Evolutionary conservation across 2,329 filamentous ascomycete genomes (phyloP).

Genomic region (Fonsecaea erecta): DNA sequence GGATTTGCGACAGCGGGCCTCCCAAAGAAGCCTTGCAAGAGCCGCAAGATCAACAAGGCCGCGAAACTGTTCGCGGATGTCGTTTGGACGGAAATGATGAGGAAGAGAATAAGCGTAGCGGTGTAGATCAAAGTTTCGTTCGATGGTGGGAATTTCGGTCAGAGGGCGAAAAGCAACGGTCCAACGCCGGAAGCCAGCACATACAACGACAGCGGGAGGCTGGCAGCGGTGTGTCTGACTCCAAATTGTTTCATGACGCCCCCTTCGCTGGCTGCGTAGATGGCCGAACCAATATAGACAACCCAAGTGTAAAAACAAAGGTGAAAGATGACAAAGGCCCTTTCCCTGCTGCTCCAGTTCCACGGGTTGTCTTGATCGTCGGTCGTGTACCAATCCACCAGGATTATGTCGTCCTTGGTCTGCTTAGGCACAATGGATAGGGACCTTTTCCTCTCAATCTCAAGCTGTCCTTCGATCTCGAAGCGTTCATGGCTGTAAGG

Average conservation of each 20-base stretch:
- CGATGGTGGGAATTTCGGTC: constrained; percentile 61
- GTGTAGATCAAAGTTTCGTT: constrained; percentile 72
- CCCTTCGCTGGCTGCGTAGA: constrained; percentile 39
- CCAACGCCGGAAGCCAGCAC: constrained; percentile 58
- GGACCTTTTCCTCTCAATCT: constrained; percentile 37
- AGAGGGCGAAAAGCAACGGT: constrained; percentile 66
- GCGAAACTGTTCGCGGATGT: constrained; percentile 66
- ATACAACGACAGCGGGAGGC: constrained; percentile 43
- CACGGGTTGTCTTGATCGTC: constrained; percentile 60
- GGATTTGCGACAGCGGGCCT: constrained; percentile 66
- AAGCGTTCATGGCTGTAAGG: constrained; percentile 39
- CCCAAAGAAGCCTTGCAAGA: constrained; percentile 69
- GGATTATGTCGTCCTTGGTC: constrained; percentile 42
- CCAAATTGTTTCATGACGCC: constrained; percentile 37
- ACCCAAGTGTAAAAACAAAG: constrained; percentile 44
- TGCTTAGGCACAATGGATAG: constrained; percentile 40
- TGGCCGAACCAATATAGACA: constrained; percentile 43
- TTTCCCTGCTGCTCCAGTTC: constrained; percentile 41
- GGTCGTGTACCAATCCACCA: constrained; percentile 49
- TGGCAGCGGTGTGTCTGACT: constrained; percentile 38
- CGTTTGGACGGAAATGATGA: constrained; percentile 67
- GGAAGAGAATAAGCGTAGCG: constrained; percentile 69
- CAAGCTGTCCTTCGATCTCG: constrained; percentile 39
- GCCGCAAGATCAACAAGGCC: constrained; percentile 66
- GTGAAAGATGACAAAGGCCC: constrained; percentile 34